A percentile compares a stretch with the other conserved stretches of the same genome.
phyloP scores from a whole-genome alignment of 352 stramenopile genomes.

The Blastocystis hominis region DNA sequence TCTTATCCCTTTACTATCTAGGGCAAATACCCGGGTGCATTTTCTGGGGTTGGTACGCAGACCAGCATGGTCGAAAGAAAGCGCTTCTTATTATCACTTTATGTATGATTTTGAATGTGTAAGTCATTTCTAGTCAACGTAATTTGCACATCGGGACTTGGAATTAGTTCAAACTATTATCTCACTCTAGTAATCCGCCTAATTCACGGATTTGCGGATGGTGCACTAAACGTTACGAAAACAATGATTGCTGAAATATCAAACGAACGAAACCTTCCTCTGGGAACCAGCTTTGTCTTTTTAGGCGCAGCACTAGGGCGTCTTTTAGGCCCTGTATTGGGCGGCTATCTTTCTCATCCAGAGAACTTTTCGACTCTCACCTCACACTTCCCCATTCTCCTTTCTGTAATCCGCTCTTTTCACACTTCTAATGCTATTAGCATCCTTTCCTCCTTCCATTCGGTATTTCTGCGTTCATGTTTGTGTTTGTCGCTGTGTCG shows the following conservation, averaged over 20 bases:
- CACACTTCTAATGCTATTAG: not conserved
- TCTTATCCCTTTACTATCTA: slow-evolving; percentile 32
- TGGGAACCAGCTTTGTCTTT: slow-evolving; percentile 38
- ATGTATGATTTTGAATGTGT: not conserved
- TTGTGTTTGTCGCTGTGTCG: not conserved
- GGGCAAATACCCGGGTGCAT: not conserved
- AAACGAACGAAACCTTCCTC: slow-evolving; percentile 16
- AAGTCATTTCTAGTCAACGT: not conserved
- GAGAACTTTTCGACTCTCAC: not conserved
- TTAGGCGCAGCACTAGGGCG: slow-evolving; percentile 1
- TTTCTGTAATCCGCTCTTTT: not conserved
- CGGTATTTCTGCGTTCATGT: not conserved
- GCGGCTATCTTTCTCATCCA: not conserved
- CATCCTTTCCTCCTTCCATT: slow-evolving; percentile 13
- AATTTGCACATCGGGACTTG: not conserved
- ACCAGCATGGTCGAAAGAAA: slow-evolving; percentile 21
- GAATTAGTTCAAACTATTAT: slow-evolving; percentile 49
- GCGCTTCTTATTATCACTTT: not conserved
- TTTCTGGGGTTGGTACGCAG: slow-evolving; percentile 53
- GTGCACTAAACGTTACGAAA: not conserved
- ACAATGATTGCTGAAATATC: slow-evolving; percentile 45
- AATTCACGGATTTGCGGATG: slow-evolving; percentile 37
- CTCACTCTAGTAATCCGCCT: slow-evolving; percentile 38
- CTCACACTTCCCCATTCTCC: not conserved
- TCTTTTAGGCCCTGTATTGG: slow-evolving; percentile 30